Conservation (phyloP, 2,329 filamentous ascomycete species). For the Hypoxylon sp. region DNA sequence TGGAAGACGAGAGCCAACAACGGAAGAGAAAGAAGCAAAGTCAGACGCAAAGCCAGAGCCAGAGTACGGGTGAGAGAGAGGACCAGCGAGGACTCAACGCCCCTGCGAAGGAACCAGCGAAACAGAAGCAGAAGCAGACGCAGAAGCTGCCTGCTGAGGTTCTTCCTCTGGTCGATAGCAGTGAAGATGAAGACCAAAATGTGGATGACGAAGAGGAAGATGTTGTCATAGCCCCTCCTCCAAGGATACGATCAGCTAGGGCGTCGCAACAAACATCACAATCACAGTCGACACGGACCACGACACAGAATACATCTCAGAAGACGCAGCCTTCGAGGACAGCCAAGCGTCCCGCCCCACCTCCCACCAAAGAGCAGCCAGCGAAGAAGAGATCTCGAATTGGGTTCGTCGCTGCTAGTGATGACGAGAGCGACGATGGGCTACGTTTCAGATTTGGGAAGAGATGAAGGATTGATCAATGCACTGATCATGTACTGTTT, state of each 20-base stretch:
- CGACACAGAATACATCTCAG: constrained; percentile 37
- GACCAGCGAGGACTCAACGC: constrained; percentile 8
- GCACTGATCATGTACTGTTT: not conserved
- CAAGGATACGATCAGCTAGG: constrained; percentile 51
- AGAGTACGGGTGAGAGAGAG: constrained; percentile 21
- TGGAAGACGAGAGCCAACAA: constrained; percentile 65
- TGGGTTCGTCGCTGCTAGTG: constrained; percentile 48
- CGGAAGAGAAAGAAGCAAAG: constrained; percentile 48
- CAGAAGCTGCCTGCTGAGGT: constrained; percentile 35
- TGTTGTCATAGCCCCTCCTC: constrained; percentile 40
- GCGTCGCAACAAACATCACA: constrained; percentile 50
- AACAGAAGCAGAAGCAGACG: constrained; percentile 26
- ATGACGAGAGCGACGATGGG: constrained; percentile 68
- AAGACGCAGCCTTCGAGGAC: constrained; percentile 48
- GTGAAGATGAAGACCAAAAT: constrained; percentile 47
- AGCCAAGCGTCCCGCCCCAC: constrained; percentile 55
- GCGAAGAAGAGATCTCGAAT: constrained; percentile 57
- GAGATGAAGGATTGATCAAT: constrained; percentile 54
- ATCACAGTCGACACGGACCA: constrained; percentile 41
- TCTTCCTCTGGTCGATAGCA: constrained; percentile 47
- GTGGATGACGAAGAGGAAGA: constrained; percentile 48
- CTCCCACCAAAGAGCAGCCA: constrained; percentile 55
- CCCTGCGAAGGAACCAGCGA: constrained; percentile 17
- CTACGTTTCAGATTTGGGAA: constrained; percentile 70
- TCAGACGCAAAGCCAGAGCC: constrained; percentile 42